phyloP scores from a whole-genome alignment of 176 grass and related monocot species.

The Cocos nucifera region DNA sequence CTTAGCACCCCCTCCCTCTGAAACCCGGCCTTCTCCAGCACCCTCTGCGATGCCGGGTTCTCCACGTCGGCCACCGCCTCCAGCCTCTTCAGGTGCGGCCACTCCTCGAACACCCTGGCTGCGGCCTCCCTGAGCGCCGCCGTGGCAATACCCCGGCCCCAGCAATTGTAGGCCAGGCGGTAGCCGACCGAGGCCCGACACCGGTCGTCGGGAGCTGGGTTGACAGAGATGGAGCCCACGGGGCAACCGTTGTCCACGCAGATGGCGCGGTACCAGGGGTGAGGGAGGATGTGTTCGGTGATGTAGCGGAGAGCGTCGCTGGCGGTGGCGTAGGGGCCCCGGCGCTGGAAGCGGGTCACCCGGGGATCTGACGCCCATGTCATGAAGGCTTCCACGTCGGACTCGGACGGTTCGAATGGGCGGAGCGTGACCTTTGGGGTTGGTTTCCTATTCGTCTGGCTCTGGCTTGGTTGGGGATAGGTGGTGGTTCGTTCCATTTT shows the following conservation, averaged over 20 bases:
- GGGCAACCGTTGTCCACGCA: conserved; percentile 16
- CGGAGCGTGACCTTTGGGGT: conserved; percentile 37
- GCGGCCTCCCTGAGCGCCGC: conserved; percentile 22
- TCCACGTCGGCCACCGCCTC: conserved; percentile 62
- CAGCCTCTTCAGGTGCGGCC: conserved; percentile 38
- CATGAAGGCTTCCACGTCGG: conserved; percentile 33
- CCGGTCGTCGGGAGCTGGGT: conserved; percentile 1
- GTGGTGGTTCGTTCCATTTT: no score
- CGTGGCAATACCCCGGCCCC: conserved; percentile 52
- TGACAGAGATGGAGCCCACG: conserved; percentile 58
- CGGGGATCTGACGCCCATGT: conserved; percentile 56
- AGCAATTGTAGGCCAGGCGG: conserved; percentile 41
- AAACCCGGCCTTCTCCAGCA: conserved; percentile 89
- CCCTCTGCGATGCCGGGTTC: conserved; percentile 67
- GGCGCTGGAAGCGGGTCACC: conserved; percentile 61
- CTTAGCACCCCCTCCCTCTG: conserved; percentile 41
- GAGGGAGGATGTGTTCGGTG: conserved; percentile 42
- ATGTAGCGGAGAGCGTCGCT: conserved; percentile 58
- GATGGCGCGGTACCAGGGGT: conserved; percentile 77
- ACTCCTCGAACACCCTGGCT: conserved; percentile 28
- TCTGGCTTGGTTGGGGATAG: no score
- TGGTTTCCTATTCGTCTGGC: neutral
- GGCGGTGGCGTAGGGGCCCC: conserved; percentile 22
- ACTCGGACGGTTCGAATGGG: conserved; percentile 49
- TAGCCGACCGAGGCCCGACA: conserved; percentile 60